Evolutionary conservation across 2,329 filamentous ascomycete species (phyloP).

Genomic region (Apiospora saccharicola): DNA sequence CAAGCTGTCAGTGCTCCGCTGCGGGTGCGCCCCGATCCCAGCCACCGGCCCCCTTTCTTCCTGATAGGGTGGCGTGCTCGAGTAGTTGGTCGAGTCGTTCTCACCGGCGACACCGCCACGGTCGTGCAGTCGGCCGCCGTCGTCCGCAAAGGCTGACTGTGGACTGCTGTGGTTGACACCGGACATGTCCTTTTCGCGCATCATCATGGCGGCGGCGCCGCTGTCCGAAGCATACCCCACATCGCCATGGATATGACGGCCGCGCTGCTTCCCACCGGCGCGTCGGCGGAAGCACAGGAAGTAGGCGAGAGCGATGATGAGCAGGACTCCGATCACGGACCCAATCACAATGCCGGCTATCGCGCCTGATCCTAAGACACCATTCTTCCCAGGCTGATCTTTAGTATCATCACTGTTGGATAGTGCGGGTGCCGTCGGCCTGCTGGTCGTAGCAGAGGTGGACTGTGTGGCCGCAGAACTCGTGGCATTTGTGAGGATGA

Average conservation of each 20-base stretch:
- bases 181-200: slow-evolving; percentile 56
- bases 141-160: slow-evolving; percentile 54
- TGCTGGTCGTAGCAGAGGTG: too few species aligned
- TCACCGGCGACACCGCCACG: slow-evolving; percentile 32
- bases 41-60: slow-evolving; percentile 55
- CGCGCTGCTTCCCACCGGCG: slow-evolving; percentile 31
- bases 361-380: slow-evolving; percentile 51
- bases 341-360: slow-evolving; percentile 58
- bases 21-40: slow-evolving; percentile 33
- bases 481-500: too few species aligned
- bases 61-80: slow-evolving; percentile 52
- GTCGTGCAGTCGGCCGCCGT: slow-evolving; percentile 38
- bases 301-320: slow-evolving; percentile 51
- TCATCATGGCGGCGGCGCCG: slow-evolving; percentile 46
- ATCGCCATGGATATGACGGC: slow-evolving; percentile 22
- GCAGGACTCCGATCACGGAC: slow-evolving; percentile 38
- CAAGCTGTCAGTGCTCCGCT: slow-evolving; percentile 6
- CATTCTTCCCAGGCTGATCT: too few species aligned
- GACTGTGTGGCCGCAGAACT: too few species aligned
- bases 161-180: slow-evolving; percentile 48
- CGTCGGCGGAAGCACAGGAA: slow-evolving; percentile 52
- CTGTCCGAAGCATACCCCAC: slow-evolving; percentile 37
- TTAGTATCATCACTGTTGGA: background rate
- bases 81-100: slow-evolving; percentile 52
- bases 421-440: background rate